These are phyloP conservation scores for Penicillium sp. DNA, from an alignment of 2,329 filamentous ascomycete species.

Conservation along the genomic window DNA sequence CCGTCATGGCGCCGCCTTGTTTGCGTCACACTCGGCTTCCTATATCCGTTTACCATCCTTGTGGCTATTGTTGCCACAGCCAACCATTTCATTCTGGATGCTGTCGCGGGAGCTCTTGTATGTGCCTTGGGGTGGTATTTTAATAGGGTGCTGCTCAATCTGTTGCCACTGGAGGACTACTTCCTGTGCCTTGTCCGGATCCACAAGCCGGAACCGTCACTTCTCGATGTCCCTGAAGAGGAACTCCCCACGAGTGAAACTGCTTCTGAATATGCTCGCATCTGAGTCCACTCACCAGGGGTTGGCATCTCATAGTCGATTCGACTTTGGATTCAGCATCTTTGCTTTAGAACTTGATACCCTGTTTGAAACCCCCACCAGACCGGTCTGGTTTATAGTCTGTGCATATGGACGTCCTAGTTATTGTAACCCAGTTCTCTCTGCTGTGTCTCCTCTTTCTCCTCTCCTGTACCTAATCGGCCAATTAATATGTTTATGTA, in stretches of 20 bases:
- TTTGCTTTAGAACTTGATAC: constrained; percentile 13
- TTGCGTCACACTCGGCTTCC: constrained; percentile 54
- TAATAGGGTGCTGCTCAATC: constrained; percentile 58
- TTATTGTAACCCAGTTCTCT: background rate
- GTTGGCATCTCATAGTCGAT: background rate
- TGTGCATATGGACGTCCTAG: background rate
- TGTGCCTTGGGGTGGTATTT: constrained; percentile 63
- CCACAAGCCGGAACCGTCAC: constrained; percentile 57
- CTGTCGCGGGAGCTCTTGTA: constrained; percentile 65
- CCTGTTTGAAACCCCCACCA: constrained; percentile 1
- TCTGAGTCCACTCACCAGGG: background rate
- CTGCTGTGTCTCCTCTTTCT: background rate
- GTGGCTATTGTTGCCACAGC: constrained; percentile 68
- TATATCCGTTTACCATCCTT: constrained; percentile 65
- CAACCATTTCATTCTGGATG: constrained; percentile 71
- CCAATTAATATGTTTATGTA: background rate
- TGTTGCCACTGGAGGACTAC: constrained; percentile 66
- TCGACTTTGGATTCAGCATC: background rate
- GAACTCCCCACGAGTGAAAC: constrained; percentile 14
- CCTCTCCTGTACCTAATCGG: background rate
- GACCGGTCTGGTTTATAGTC: background rate
- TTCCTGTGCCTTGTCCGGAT: constrained; percentile 63
- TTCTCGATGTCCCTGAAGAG: background rate
- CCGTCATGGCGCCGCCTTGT: constrained; percentile 52
- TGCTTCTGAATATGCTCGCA: background rate